Conservation (phyloP, 768 basidiomycete species). For the Kwoniella europaea region DNA sequence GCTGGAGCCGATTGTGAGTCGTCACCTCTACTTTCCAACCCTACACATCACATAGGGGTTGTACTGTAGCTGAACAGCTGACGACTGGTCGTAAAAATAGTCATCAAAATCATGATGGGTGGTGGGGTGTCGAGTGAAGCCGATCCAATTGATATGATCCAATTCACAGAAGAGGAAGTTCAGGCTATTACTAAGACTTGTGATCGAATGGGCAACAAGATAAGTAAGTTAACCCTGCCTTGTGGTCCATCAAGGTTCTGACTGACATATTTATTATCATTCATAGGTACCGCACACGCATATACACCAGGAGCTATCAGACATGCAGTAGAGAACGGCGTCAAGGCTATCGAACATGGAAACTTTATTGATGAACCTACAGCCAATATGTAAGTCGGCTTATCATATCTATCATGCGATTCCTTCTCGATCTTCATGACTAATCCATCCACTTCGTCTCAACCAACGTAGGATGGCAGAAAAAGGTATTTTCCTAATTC, state of each 20-base stretch:
- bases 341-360: constrained; percentile 63
- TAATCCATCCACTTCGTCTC: neutral
- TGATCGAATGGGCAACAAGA: constrained; percentile 60
- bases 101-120: constrained; percentile 59
- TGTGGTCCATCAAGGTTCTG: neutral
- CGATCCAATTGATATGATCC: constrained; percentile 62
- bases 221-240: neutral
- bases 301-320: constrained; percentile 60
- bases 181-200: constrained; percentile 61
- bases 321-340: constrained; percentile 62
- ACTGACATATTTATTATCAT: too few species aligned
- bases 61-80: too few species aligned
- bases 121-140: constrained; percentile 62
- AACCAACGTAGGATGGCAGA: constrained; percentile 58
- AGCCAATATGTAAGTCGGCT: constrained; percentile 53
- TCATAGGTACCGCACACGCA: constrained; percentile 54
- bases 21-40: neutral
- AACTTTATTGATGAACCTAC: constrained; percentile 61
- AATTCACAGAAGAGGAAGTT: constrained; percentile 62
- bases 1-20: constrained; percentile 58
- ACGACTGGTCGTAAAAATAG: constrained; percentile 29
- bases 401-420: neutral
- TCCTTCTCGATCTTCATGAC: neutral
- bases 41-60: too few species aligned
- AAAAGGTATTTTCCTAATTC: constrained; percentile 61